Evolutionary conservation across 345 rosid species (phyloP), one percentile per base, ranked within the genome.

Genomic region (Brassica juncea): DNA sequence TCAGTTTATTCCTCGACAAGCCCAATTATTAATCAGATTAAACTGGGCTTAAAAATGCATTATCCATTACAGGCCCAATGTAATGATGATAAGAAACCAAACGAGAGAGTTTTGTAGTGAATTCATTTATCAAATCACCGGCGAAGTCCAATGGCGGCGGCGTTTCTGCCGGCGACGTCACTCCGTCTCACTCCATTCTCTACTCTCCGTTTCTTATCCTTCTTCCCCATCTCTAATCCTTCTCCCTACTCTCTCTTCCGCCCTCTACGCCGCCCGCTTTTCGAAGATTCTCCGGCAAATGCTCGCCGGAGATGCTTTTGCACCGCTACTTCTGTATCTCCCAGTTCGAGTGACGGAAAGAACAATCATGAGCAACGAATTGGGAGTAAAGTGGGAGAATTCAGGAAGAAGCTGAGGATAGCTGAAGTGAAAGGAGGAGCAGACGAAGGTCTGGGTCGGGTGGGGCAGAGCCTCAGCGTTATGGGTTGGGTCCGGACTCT

Each of bases 401-500:
- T 93, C 35, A 84, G 89, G 85, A 90, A 70, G 85, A 91, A 87
- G 80, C 27, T 89, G 91, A 95, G 80, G 89, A 73, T 95, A 70
- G 86, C 82, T 6, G 90, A 95, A 76, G 80, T 91, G n/a, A 93
- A 90, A 86, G 93, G 97, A 73, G 94, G 93, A 6, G 71, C 80
- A 1, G 87, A 87, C 60, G 85, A 88, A 85, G 97, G 97, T 0
- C 59, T 93, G 73, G 77, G 72, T 52, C 88, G 87, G 35, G 84
- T 95, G 9, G 97, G 96, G 47, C 83, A 86, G 82, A 86, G 78
- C 21, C 81, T 91, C 62, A 85, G 81, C 71, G 88, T 90, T 12
- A 73, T 74, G 89, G 99, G 99, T 19, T 95, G 99, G 99, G 94
- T 93, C 4, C 89, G 98, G 19, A 93, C 98, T 11, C 87, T 95